These are phyloP conservation scores for Hura crepitans DNA, from an alignment of 441 rosid genomes.

Conservation along the genomic window DNA sequence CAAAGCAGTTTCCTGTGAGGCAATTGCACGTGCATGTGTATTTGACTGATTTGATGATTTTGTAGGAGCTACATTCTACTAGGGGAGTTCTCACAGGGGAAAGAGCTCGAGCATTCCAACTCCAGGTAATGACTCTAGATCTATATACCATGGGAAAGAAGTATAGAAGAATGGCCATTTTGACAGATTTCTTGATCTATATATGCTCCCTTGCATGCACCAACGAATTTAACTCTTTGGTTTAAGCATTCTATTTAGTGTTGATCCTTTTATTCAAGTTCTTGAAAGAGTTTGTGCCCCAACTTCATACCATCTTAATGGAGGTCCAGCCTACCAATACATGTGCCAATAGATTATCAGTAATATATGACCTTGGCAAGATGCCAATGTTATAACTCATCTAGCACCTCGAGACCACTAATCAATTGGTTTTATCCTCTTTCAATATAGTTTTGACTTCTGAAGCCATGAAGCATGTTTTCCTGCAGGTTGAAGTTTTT, in stretches of 20 bases:
- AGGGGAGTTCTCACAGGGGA: slow-evolving; percentile 84
- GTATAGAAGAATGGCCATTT: background rate
- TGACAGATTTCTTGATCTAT: background rate
- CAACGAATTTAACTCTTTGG: background rate
- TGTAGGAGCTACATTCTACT: slow-evolving; percentile 82
- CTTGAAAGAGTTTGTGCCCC: background rate
- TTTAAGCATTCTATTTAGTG: too few species aligned
- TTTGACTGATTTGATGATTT: too few species aligned
- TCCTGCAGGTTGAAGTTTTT: slow-evolving; percentile 82
- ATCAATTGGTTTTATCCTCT: background rate
- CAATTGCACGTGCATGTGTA: too few species aligned
- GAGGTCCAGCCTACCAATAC: background rate
- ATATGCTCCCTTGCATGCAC: background rate
- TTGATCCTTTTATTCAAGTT: background rate
- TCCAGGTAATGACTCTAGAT: slow-evolving; percentile 48
- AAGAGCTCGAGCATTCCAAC: slow-evolving; percentile 88
- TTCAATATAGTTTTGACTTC: background rate
- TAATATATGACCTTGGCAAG: background rate
- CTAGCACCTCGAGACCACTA: too few species aligned
- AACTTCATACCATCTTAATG: background rate
- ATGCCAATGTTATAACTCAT: background rate
- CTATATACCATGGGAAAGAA: background rate
- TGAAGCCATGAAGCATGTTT: background rate
- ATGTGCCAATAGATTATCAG: too few species aligned
- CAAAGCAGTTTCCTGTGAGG: background rate